These are phyloP conservation scores for Quillaja saponaria DNA, from an alignment of 306 rosid genomes.

Conservation along the genomic window DNA sequence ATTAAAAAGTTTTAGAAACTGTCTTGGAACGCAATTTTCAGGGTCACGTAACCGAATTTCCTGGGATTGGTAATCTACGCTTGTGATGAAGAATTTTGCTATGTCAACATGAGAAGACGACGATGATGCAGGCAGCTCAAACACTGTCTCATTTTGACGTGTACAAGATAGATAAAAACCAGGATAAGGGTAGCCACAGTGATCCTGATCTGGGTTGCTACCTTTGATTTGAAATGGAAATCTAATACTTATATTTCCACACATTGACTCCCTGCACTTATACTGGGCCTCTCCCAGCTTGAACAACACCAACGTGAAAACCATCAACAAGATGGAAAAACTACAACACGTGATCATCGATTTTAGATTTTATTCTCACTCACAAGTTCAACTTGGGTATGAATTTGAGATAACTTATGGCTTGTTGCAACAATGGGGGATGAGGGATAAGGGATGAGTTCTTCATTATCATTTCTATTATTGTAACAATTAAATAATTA, in stretches of 20 bases:
- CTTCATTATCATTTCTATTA: too few relatives aligned
- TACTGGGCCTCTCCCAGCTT: not conserved
- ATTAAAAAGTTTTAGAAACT: constrained; percentile 9
- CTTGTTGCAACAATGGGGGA: too few relatives aligned
- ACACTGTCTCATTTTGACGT: not conserved
- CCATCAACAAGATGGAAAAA: not conserved
- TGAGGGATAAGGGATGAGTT: too few relatives aligned
- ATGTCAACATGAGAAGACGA: too few relatives aligned
- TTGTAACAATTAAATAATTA: too few relatives aligned
- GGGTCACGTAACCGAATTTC: constrained; percentile 24
- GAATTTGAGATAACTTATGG: too few relatives aligned
- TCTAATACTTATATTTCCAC: not conserved
- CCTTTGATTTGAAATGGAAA: too few relatives aligned
- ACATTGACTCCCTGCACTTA: constrained; percentile 1
- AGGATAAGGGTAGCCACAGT: not conserved
- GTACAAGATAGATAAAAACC: too few relatives aligned
- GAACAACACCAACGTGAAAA: not conserved
- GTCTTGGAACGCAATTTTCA: constrained; percentile 20
- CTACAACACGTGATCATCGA: too few relatives aligned
- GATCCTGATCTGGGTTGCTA: too few relatives aligned
- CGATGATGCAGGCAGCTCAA: constrained; percentile 13
- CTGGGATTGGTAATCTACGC: constrained; percentile 21
- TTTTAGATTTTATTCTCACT: too few relatives aligned
- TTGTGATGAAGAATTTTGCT: constrained; percentile 12
- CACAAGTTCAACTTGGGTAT: too few relatives aligned